A percentile compares a stretch with the other conserved stretches of the same genome.
Conservation (phyloP, 257 asterid genomes). For the Rubia yunnanensis region DNA sequence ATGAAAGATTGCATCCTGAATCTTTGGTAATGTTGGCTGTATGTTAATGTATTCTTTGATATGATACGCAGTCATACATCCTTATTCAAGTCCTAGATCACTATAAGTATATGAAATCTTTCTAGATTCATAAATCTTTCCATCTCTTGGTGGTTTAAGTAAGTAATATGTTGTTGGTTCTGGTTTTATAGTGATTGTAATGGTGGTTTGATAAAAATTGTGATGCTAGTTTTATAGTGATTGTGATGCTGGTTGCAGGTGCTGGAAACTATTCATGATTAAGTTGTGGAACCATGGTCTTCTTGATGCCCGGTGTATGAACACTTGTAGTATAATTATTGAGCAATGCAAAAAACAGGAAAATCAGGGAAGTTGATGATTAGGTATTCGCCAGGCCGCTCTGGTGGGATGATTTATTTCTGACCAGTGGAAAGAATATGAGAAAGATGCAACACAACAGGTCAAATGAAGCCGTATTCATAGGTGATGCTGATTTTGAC, state of each 20-base stretch:
- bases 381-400: neutral
- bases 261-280: slow-evolving; percentile 90
- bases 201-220: too few species aligned
- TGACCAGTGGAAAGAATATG: neutral
- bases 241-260: slow-evolving; percentile 35
- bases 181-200: neutral
- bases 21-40: neutral
- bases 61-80: neutral
- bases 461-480: neutral
- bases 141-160: neutral
- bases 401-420: neutral
- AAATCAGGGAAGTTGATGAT: slow-evolving; percentile 9
- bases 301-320: slow-evolving; percentile 73
- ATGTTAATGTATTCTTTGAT: neutral
- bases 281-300: slow-evolving; percentile 96
- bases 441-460: neutral
- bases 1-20: neutral
- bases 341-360: slow-evolving; percentile 38
- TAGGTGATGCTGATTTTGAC: neutral
- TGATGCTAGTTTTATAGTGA: neutral
- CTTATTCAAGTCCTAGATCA: too few species aligned
- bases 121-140: neutral
- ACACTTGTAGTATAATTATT: slow-evolving; percentile 54
- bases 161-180: neutral
- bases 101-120: neutral